A percentile compares a stretch with the other conserved stretches of the same genome.
phyloP scores from a whole-genome alignment of 1,284 basidiomycete species.

The Neolentinus lepideus region DNA sequence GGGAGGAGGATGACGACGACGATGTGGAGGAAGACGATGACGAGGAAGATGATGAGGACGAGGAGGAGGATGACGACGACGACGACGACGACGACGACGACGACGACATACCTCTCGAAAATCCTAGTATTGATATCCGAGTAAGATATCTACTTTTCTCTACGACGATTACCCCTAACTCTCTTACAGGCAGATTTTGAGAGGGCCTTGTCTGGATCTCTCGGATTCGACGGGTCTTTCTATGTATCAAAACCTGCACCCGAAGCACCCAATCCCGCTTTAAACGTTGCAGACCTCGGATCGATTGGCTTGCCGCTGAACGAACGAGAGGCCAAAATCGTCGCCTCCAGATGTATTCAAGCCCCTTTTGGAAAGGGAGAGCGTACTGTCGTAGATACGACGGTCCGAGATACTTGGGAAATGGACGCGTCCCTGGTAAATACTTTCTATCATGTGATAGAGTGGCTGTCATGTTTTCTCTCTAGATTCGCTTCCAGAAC shows the following conservation, averaged over 20 bases:
- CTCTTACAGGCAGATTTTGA: conserved; percentile 19
- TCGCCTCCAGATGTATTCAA: conserved; percentile 17
- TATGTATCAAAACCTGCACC: conserved; percentile 15
- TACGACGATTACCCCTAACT: conserved; percentile 17
- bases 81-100: background rate
- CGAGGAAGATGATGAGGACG: background rate
- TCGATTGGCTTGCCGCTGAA: conserved; percentile 30
- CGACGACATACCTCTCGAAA: background rate
- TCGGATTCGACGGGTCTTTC: conserved; percentile 23
- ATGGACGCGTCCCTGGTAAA: conserved; percentile 16
- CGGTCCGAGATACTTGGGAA: conserved; percentile 22
- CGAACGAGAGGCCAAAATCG: conserved; percentile 26
- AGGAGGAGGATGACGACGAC: background rate
- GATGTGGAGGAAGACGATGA: background rate
- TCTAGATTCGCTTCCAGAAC: conserved; percentile 15
- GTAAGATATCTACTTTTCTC: background rate
- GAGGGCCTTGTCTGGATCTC: conserved; percentile 16
- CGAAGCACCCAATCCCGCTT: conserved; percentile 19
- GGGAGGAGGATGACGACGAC: too few relatives aligned
- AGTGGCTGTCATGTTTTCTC: background rate
- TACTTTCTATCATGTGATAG: background rate
- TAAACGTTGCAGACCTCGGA: conserved; percentile 17
- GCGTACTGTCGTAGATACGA: conserved; percentile 17
- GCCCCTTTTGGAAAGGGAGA: conserved; percentile 17
- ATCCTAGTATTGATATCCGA: background rate